phyloP scores from a whole-genome alignment of 768 basidiomycete species.

The Ramaria rubella region DNA sequence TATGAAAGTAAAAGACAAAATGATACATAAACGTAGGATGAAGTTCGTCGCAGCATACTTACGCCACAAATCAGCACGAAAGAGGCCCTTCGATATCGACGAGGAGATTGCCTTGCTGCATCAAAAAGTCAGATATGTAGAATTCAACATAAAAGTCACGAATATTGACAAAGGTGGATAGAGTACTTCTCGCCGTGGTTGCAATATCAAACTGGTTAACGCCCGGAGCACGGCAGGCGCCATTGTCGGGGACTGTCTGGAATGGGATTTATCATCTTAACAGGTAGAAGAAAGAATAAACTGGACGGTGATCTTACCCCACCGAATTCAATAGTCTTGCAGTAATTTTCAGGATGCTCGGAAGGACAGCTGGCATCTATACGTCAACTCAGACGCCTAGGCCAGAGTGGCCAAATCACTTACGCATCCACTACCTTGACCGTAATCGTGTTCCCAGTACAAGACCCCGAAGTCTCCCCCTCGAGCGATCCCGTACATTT shows the following conservation, averaged over 20 bases:
- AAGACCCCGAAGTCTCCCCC: conserved; percentile 22
- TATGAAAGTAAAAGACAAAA: no score
- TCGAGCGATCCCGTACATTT: conserved; percentile 20
- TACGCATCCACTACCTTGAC: conserved; percentile 31
- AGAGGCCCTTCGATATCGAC: no score
- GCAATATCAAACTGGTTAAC: conserved; percentile 30
- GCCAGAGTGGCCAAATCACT: background rate
- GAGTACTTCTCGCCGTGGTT: conserved; percentile 25
- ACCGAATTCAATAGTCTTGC: conserved; percentile 26
- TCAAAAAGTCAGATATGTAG: no score
- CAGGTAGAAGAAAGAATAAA: no score
- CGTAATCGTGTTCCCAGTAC: conserved; percentile 27
- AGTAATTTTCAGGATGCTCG: conserved; percentile 32
- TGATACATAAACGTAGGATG: no score
- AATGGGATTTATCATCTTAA: background rate
- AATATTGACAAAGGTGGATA: no score
- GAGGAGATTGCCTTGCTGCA: no score
- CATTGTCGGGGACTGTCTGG: conserved; percentile 23
- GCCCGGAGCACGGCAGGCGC: conserved; percentile 28
- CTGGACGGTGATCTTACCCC: no score
- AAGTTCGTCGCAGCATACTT: no score
- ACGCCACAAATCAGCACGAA: no score
- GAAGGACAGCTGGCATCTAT: conserved; percentile 22
- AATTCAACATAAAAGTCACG: no score
- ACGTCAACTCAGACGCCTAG: background rate